Conservation (phyloP, 78 protist species). For the Cavenderia fasciculata region DNA sequence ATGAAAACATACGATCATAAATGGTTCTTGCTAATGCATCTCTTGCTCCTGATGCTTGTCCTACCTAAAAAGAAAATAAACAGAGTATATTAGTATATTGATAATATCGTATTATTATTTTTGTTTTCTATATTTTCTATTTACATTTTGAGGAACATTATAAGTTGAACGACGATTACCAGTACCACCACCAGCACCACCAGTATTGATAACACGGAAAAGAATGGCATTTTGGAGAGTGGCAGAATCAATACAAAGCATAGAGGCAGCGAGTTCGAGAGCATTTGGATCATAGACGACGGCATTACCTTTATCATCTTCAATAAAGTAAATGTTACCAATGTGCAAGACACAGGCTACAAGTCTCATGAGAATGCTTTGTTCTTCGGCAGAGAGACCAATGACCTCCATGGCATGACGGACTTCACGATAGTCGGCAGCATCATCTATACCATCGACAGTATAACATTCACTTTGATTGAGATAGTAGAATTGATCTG, state of each 20-base stretch:
- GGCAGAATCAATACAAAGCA: constrained; percentile 74
- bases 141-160: constrained; percentile 83
- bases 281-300: constrained; percentile 65
- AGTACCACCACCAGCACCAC: constrained; percentile 74
- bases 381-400: constrained; percentile 75
- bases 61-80: too few species aligned
- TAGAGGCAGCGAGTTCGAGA: constrained; percentile 64
- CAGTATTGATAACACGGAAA: constrained; percentile 78
- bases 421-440: constrained; percentile 73
- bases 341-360: constrained; percentile 85
- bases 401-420: constrained; percentile 67
- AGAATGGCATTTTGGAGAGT: constrained; percentile 73
- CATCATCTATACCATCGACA: constrained; percentile 73
- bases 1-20: constrained; percentile 89
- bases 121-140: too few species aligned
- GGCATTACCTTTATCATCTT: constrained; percentile 87
- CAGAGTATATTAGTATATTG: too few species aligned
- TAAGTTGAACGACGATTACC: constrained; percentile 82
- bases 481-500: constrained; percentile 83
- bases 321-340: constrained; percentile 84
- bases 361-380: constrained; percentile 25
- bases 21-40: constrained; percentile 91
- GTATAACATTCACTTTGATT: constrained; percentile 74
- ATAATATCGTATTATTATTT: too few species aligned
- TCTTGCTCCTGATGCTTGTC: constrained; percentile 84